These are phyloP conservation scores for Epichloe coenophiala DNA, from an alignment of 2,329 filamentous ascomycete genomes.

Conservation along the genomic window DNA sequence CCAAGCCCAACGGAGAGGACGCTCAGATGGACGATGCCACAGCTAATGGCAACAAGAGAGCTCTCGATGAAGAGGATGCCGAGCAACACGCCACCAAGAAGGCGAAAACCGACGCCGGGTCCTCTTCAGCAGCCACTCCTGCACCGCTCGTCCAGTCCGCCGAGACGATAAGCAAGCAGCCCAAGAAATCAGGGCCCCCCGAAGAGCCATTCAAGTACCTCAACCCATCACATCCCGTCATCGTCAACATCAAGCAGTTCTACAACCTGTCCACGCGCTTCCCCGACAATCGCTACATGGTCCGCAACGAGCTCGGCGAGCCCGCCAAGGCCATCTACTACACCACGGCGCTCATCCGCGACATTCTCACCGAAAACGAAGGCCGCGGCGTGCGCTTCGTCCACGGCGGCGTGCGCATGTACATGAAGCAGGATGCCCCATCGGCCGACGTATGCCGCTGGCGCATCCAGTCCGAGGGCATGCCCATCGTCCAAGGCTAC, in stretches of 20 bases:
- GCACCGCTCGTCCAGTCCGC: slow-evolving; percentile 5
- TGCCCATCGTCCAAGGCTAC: slow-evolving; percentile 84
- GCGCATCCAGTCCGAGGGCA: slow-evolving; percentile 90
- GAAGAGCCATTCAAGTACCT: slow-evolving; percentile 97
- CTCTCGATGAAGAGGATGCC: slow-evolving; percentile 20
- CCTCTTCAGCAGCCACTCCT: slow-evolving; percentile 8
- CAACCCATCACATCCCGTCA: slow-evolving; percentile 56
- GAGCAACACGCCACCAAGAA: slow-evolving; percentile 33
- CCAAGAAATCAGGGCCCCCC: slow-evolving; percentile 38
- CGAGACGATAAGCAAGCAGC: slow-evolving; percentile 20
- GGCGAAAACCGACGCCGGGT: slow-evolving; percentile 26
- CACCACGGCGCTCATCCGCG: slow-evolving; percentile 69
- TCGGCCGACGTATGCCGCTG: slow-evolving; percentile 77
- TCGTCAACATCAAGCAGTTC: slow-evolving; percentile 66
- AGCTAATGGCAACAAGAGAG: slow-evolving; percentile 21
- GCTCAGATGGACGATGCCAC: slow-evolving; percentile 17
- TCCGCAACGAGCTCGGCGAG: slow-evolving; percentile 79
- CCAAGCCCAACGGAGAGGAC: slow-evolving; percentile 17
- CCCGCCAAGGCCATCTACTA: slow-evolving; percentile 96
- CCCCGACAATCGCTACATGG: slow-evolving; percentile 85
- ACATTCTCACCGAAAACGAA: slow-evolving; percentile 79
- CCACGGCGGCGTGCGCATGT: slow-evolving; percentile 96
- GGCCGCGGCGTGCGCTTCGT: slow-evolving; percentile 88
- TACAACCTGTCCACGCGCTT: slow-evolving; percentile 77
- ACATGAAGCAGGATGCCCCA: slow-evolving; percentile 92